phyloP scores from a whole-genome alignment of 305 asterid species.

The Solanum hybrid region DNA sequence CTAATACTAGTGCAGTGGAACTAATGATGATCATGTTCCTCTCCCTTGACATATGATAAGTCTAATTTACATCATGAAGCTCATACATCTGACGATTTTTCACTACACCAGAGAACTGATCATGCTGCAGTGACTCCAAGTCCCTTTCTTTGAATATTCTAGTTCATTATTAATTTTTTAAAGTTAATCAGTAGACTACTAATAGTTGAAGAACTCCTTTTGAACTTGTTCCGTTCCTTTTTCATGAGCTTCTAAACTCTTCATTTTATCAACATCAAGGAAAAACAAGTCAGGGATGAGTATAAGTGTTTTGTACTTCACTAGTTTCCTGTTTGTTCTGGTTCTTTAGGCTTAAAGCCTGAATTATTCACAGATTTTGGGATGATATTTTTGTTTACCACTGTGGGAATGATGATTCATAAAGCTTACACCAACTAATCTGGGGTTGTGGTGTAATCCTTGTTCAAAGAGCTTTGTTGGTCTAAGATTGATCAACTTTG shows the following conservation, averaged over 20 bases:
- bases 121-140: neutral
- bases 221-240: neutral
- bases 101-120: neutral
- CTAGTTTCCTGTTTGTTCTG: neutral
- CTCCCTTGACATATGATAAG: neutral
- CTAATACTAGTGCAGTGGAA: neutral
- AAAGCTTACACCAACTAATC: neutral
- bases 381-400: neutral
- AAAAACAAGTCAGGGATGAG: neutral
- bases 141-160: neutral
- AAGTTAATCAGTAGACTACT: neutral
- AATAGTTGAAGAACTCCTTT: neutral
- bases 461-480: no score
- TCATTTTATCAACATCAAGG: neutral
- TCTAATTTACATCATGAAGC: neutral
- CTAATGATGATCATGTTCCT: neutral
- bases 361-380: neutral
- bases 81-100: neutral
- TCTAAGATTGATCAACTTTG: no score
- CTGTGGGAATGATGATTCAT: neutral
- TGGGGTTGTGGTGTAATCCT: neutral
- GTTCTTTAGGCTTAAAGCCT: neutral
- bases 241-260: neutral
- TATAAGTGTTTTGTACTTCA: neutral
- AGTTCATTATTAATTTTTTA: neutral